Evolutionary conservation across 2,329 filamentous ascomycete species (phyloP).

Genomic region (Teratosphaeria destructans): DNA sequence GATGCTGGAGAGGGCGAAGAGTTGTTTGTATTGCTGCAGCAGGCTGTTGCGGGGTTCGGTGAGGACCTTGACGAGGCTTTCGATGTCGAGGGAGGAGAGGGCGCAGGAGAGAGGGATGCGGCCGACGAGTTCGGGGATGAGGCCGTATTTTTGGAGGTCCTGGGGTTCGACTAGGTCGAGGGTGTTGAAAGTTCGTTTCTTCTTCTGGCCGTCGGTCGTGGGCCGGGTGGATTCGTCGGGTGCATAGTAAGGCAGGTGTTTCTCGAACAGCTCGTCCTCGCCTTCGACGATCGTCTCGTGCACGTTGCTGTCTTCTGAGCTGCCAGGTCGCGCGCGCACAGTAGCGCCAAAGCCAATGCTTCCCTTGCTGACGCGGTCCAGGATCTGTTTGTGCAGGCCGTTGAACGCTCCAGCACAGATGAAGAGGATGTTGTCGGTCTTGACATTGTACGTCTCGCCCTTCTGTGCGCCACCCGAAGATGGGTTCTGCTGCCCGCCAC

Average conservation of each 20-base stretch:
- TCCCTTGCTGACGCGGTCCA: conserved; percentile 75
- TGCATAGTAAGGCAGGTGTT: conserved; percentile 41
- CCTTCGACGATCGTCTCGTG: conserved; percentile 48
- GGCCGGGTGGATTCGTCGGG: conserved; percentile 7
- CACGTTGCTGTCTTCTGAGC: conserved; percentile 28
- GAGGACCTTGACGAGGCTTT: conserved; percentile 69
- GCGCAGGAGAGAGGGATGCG: conserved; percentile 84
- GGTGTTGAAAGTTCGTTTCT: conserved; percentile 55
- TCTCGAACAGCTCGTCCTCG: conserved; percentile 44
- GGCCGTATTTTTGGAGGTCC: conserved; percentile 53
- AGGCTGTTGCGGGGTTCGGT: conserved; percentile 87
- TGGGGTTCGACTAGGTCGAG: conserved; percentile 68
- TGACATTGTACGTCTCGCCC: conserved; percentile 59
- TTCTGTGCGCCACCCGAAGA: conserved; percentile 25
- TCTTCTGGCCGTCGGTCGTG: neutral
- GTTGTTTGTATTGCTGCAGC: conserved; percentile 75
- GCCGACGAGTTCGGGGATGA: conserved; percentile 94
- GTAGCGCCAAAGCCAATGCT: conserved; percentile 88
- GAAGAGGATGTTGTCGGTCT: conserved; percentile 94
- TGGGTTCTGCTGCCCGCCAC: conserved; percentile 1
- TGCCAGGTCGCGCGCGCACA: conserved; percentile 44
- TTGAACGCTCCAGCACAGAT: conserved; percentile 95
- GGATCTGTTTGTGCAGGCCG: conserved; percentile 75
- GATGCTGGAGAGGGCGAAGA: conserved; percentile 70
- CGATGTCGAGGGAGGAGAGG: conserved; percentile 60